These are phyloP conservation scores for Phaeosphaeriaceae sp. DNA, from an alignment of 2,329 filamentous ascomycete species.

Conservation along the genomic window DNA sequence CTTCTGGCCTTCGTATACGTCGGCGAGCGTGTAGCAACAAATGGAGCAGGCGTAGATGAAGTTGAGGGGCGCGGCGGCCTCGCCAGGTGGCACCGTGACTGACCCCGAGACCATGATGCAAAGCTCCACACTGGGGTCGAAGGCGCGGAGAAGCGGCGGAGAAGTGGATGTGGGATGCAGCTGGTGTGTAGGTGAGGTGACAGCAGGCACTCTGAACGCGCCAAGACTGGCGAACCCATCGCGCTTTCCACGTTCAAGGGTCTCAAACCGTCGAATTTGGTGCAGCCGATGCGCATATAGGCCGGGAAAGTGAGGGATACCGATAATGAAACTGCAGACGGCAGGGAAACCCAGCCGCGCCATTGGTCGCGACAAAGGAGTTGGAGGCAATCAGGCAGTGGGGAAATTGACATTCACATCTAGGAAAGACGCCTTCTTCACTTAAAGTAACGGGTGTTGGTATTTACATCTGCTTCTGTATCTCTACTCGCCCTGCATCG, in stretches of 20 bases:
- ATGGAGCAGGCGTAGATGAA: conserved; percentile 58
- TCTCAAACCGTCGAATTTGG: neutral
- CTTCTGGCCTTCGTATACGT: conserved; percentile 51
- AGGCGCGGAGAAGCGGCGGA: conserved; percentile 3
- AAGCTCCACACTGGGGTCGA: neutral
- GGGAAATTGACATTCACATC: neutral
- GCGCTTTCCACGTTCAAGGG: conserved; percentile 9
- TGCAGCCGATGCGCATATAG: neutral
- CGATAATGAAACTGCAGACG: neutral
- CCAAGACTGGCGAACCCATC: conserved; percentile 22
- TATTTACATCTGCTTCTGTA: conserved; percentile 6
- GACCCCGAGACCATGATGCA: conserved; percentile 19
- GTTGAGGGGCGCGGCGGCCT: conserved; percentile 48
- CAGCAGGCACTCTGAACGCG: conserved; percentile 12
- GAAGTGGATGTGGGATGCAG: conserved; percentile 5
- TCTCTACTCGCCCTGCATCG: conserved; percentile 12
- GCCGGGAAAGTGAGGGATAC: neutral
- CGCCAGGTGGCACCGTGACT: conserved; percentile 14
- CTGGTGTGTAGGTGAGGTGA: conserved; percentile 1
- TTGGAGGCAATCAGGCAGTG: neutral
- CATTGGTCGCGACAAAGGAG: neutral
- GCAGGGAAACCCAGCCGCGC: neutral
- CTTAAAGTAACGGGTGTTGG: neutral
- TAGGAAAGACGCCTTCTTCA: neutral
- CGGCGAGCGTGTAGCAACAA: conserved; percentile 55